Evolutionary conservation across 345 rosid genomes (phyloP), one percentile per base, ranked within the genome.

Genomic region (Durio zibethinus): DNA sequence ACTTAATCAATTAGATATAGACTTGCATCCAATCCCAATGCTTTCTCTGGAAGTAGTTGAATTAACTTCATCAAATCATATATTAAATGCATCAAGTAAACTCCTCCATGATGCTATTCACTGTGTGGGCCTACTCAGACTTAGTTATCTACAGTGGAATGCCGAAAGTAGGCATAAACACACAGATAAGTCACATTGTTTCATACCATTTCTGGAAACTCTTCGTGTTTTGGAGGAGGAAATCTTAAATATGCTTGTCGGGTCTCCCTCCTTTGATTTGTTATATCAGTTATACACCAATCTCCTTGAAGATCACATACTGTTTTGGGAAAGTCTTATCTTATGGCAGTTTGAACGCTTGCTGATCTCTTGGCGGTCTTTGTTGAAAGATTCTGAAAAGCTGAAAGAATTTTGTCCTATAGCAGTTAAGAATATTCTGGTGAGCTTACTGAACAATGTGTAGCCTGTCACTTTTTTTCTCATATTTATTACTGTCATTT

Each of bases 121-220:
- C 79, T 86, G 85, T 70, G 79, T 90, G 65, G 87, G 86, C 20
- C 76, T 93, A 73, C 87, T 93, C 75, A 88, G 97, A 84, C 85
- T 73, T 78, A 85, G 91, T 78, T 82, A 82, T 86, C 88, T 78
- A 66, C 99, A 90, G 78, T 90, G 97, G 99, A 82, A 77, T 83
- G 82, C 84, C 73, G 97, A 95, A 81, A 82, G 79, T 64, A 83
- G 70, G 82, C 73, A 85, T 82, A 77, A 68, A 20, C 84, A 80
- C 67, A 25, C 43, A 2, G 82, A 79, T 75, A 83, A 88, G 82
- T 62, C 85, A 67, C 79, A 31, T 69, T 74, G 69, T 77, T 83
- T 83, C 80, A 78, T 78, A 57, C 85, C 88, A 33, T 81, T 93
- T 82, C 67, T 95, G 82, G 84, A 84, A 54, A 82, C 98, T 60